Evolutionary conservation across 257 asterid genomes (phyloP).

Genomic region (Dorcoceras hygrometricum): DNA sequence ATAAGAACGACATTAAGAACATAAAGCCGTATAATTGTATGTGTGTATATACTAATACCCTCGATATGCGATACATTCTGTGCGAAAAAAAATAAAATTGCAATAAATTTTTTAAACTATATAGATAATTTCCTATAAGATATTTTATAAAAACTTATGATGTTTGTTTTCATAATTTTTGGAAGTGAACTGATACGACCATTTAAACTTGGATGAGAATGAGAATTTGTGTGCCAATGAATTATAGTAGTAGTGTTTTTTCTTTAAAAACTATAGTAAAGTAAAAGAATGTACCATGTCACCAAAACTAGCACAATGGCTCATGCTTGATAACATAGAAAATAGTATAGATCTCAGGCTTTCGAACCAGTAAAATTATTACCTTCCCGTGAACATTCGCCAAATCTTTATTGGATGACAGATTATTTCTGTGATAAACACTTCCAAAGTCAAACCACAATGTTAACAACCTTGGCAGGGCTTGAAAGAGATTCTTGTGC

Average conservation of each 20-base stretch:
- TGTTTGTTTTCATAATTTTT: too few species aligned
- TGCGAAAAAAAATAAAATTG: neutral
- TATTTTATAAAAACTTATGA: too few species aligned
- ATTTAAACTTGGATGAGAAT: neutral
- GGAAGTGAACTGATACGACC: too few species aligned
- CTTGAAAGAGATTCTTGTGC: constrained; percentile 92
- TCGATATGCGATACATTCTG: neutral
- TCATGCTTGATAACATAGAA: too few species aligned
- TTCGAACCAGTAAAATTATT: constrained; percentile 26
- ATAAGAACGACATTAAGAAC: constrained; percentile 15
- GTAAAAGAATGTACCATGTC: too few species aligned
- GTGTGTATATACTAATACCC: neutral
- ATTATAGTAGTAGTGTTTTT: neutral
- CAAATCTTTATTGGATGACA: constrained; percentile 62
- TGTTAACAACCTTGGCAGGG: constrained; percentile 92
- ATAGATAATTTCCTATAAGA: neutral
- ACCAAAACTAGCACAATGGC: too few species aligned
- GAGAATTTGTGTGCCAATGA: neutral
- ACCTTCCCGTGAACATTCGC: constrained; percentile 67
- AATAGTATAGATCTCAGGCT: constrained; percentile 7
- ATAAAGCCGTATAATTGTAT: neutral
- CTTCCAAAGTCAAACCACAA: constrained; percentile 95
- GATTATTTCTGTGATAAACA: constrained; percentile 50
- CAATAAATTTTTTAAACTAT: too few species aligned
- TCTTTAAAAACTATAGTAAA: too few species aligned